These are phyloP conservation scores for Euphorbia tirucalli DNA, from an alignment of 345 rosid genomes.

Conservation along the genomic window DNA sequence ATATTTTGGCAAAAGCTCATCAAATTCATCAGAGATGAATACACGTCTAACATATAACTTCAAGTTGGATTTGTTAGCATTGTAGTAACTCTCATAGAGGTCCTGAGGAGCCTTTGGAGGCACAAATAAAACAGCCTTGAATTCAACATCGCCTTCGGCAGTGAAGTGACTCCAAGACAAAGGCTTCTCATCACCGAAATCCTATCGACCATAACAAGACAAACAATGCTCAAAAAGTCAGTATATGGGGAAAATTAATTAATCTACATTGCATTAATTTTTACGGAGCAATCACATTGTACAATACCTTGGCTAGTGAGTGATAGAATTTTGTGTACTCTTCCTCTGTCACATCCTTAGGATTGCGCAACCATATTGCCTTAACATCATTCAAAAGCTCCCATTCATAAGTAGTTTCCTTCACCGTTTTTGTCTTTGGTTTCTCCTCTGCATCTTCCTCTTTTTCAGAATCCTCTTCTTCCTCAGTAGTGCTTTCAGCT, in stretches of 20 bases:
- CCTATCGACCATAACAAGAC: conserved; percentile 45
- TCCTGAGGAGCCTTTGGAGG: conserved; percentile 97
- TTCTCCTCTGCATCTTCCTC: conserved; percentile 66
- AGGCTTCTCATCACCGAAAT: conserved; percentile 82
- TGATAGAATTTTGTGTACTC: conserved; percentile 90
- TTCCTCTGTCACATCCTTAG: conserved; percentile 92
- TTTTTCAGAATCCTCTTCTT: conserved; percentile 55
- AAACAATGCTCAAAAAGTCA: conserved; percentile 15
- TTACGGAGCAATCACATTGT: not conserved
- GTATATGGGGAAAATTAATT: not conserved
- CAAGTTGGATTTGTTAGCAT: conserved; percentile 77
- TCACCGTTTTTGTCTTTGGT: conserved; percentile 72
- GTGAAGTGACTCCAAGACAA: conserved; percentile 88
- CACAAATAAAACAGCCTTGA: conserved; percentile 87
- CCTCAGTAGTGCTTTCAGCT: conserved; percentile 65
- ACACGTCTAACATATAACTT: conserved; percentile 91
- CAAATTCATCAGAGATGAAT: conserved; percentile 98
- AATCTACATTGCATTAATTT: not conserved
- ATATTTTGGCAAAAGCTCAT: conserved; percentile 92
- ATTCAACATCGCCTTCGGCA: conserved; percentile 98
- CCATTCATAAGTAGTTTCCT: conserved; percentile 86
- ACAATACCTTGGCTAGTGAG: conserved; percentile 74
- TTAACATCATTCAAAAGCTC: conserved; percentile 93
- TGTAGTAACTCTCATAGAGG: conserved; percentile 91
- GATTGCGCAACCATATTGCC: conserved; percentile 96